These are phyloP conservation scores for Stemphylium vesicarium DNA, from an alignment of 2,329 filamentous ascomycete species.

Conservation along the genomic window DNA sequence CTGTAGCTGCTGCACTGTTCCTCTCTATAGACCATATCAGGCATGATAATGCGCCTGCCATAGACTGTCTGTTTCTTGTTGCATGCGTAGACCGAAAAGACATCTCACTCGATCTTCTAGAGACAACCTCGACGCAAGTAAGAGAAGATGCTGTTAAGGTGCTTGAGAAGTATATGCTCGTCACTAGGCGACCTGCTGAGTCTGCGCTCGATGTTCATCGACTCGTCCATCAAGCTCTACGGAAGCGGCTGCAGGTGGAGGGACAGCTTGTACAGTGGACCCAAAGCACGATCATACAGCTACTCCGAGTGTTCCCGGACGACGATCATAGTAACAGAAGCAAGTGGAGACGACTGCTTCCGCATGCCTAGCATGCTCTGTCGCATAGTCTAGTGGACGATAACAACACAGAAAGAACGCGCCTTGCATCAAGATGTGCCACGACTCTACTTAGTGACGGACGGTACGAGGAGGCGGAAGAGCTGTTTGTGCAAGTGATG, in stretches of 20 bases:
- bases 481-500: neutral
- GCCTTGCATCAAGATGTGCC: constrained; percentile 18
- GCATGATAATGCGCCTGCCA: constrained; percentile 37
- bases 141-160: constrained; percentile 20
- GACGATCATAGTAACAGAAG: constrained; percentile 22
- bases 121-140: constrained; percentile 12
- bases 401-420: constrained; percentile 1
- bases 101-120: constrained; percentile 25
- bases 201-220: constrained; percentile 18
- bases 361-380: constrained; percentile 22
- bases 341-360: constrained; percentile 28
- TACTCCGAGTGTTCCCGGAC: constrained; percentile 24
- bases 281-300: constrained; percentile 9
- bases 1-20: constrained; percentile 50
- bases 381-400: constrained; percentile 8
- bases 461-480: neutral
- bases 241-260: constrained; percentile 12
- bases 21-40: constrained; percentile 49
- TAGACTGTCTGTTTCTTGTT: constrained; percentile 49
- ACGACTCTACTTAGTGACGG: constrained; percentile 16
- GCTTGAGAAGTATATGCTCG: constrained; percentile 16
- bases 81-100: constrained; percentile 44
- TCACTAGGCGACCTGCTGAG: constrained; percentile 15
- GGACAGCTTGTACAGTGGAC: constrained; percentile 11
- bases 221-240: constrained; percentile 19